Base-by-base conservation (phyloP, 257 asterid genomes). In the Fraxinus anomala region DNA sequence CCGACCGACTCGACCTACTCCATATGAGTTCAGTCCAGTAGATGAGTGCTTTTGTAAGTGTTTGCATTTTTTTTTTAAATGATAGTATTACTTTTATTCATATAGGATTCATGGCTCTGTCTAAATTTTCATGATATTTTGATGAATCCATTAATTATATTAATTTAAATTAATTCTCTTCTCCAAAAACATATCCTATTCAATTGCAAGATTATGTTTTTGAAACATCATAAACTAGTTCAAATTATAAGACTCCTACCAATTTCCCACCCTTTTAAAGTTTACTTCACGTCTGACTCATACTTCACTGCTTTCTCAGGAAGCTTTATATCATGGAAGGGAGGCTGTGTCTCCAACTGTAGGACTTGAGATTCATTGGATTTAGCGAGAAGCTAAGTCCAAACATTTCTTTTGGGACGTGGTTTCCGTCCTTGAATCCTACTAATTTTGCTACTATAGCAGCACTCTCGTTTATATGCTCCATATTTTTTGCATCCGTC, bases 341-440 rank as follows among this genome's bases (percentile, higher is more conserved):
- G 82, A 82, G 61, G 76, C 89, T 86, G 80, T 82, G 76, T 81
- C 78, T 89, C 97, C 97, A 91, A 87, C 87, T 82, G 84, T 76
- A 88, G 39, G 92, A 71, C 80, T 81, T 85, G 68, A 79, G 24
- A 42, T 70, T 89, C 42, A 80, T 59, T 8, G 84, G 87, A 49
- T 83, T 87, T 14, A 89, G 89, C 9, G 90, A 79, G 84, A 92
- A 86, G 89, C 86, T 95, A 47, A 95, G 97, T 68, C 97, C 99
- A 56, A 95, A 91, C 89, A 90, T 90, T 80, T 89, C 96, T 66
- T 89, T 91, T 14, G 94, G 92, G n/a, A 89, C 92, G 42, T 81
- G 82, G 21, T 85, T 88, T 33, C 86, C 85, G 36, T 86, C 94
- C 71, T 75, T 86, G 39, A 93, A 81, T 39, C 97, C 99, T 11